A percentile compares a stretch with the other conserved stretches of the same genome.
These are phyloP conservation scores for Ophiostoma novo-ulmi DNA, from an alignment of 2,329 filamentous ascomycete genomes.

Conservation along the genomic window DNA sequence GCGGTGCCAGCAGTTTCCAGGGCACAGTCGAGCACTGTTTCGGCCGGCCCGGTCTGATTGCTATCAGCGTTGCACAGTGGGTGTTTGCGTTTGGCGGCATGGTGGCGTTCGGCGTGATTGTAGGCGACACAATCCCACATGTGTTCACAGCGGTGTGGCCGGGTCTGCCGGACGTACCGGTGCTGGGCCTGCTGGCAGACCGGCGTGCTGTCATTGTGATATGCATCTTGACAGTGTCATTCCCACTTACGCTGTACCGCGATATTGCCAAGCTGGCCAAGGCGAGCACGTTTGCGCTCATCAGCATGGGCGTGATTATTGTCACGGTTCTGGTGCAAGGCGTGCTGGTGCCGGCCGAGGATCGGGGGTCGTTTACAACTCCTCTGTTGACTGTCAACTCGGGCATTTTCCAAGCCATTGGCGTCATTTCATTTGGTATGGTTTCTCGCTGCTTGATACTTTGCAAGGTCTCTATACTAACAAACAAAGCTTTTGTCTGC, in stretches of 20 bases:
- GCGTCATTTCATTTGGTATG: conserved; percentile 93
- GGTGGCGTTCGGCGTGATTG: conserved; percentile 96
- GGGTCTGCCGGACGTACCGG: conserved; percentile 62
- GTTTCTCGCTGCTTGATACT: conserved; percentile 2
- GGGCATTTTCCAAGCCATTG: conserved; percentile 91
- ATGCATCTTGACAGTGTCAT: conserved; percentile 80
- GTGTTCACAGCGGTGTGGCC: conserved; percentile 82
- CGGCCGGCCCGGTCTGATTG: conserved; percentile 77
- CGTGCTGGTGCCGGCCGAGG: conserved; percentile 63
- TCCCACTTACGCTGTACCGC: conserved; percentile 84
- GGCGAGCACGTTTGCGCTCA: conserved; percentile 84
- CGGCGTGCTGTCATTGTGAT: conserved; percentile 81
- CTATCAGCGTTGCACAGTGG: conserved; percentile 89
- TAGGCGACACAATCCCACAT: conserved; percentile 92
- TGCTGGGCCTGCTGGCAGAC: conserved; percentile 77
- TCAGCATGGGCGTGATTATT: conserved; percentile 90
- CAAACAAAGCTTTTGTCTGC: conserved; percentile 55
- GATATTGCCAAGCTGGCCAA: conserved; percentile 98
- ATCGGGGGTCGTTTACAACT: conserved; percentile 64
- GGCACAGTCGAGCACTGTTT: conserved; percentile 95
- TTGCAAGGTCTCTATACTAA: background rate
- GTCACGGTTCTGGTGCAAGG: conserved; percentile 83
- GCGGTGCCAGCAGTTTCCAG: conserved; percentile 89
- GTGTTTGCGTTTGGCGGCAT: conserved; percentile 98
- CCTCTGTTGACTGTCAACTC: conserved; percentile 72